These are phyloP conservation scores for Phytophthora pluvialis DNA, from an alignment of 352 stramenopile species.

Conservation along the genomic window DNA sequence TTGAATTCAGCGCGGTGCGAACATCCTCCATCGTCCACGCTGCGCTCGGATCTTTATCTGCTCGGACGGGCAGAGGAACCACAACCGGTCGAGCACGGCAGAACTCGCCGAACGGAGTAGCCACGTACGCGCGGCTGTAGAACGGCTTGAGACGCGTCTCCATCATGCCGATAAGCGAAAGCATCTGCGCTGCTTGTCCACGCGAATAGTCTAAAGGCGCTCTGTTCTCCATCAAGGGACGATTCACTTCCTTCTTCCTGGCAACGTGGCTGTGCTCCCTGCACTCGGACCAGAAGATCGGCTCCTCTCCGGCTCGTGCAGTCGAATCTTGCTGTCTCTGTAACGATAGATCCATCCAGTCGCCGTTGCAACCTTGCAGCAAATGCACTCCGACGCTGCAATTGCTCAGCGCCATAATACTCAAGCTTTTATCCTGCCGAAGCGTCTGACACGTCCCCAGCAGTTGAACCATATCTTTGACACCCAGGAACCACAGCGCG, in stretches of 20 bases:
- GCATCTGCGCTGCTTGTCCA: constrained; percentile 36
- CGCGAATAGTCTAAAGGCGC: constrained; percentile 16
- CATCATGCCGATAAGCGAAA: constrained; percentile 39
- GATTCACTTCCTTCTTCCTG: constrained; percentile 31
- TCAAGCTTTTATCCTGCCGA: constrained; percentile 29
- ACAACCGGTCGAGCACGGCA: constrained; percentile 37
- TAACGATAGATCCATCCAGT: constrained; percentile 42
- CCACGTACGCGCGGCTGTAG: constrained; percentile 32
- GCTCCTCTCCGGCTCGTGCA: constrained; percentile 7
- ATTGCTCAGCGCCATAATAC: constrained; percentile 36
- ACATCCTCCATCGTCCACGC: constrained; percentile 40
- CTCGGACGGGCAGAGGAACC: constrained; percentile 22
- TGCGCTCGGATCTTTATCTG: constrained; percentile 5
- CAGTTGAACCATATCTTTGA: constrained; percentile 35
- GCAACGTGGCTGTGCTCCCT: constrained; percentile 23
- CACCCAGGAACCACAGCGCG: constrained; percentile 34
- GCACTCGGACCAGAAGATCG: constrained; percentile 29
- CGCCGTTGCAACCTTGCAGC: constrained; percentile 33
- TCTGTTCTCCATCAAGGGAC: constrained; percentile 35
- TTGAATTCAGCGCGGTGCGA: constrained; percentile 29
- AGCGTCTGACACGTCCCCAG: constrained; percentile 40
- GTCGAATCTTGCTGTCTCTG: constrained; percentile 20
- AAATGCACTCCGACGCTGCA: constrained; percentile 37
- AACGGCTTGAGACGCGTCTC: constrained; percentile 33
- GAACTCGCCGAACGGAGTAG: constrained; percentile 44